Conservation (phyloP, 2,329 filamentous ascomycete genomes). For the Paraphaeosphaeria minitans region DNA sequence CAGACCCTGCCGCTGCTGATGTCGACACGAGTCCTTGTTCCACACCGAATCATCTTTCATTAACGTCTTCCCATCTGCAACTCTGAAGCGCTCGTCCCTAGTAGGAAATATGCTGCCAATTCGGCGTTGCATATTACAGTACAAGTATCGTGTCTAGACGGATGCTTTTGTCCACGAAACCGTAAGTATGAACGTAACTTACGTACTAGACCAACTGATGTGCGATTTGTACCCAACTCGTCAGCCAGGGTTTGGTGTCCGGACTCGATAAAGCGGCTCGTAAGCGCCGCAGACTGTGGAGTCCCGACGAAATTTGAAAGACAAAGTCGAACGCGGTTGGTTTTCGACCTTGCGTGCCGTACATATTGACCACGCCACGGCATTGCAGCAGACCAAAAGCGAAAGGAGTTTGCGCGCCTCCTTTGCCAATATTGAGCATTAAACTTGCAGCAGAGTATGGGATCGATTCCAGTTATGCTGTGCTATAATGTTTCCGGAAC, state of each 20-base stretch:
- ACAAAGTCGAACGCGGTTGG: background rate
- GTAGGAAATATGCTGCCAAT: conserved; percentile 45
- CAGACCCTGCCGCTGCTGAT: conserved; percentile 55
- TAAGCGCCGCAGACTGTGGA: conserved; percentile 14
- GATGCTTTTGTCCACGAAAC: conserved; percentile 56
- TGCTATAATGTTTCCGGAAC: too few species aligned
- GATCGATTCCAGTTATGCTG: too few species aligned
- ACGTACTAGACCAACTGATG: conserved; percentile 45
- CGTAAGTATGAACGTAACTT: conserved; percentile 47
- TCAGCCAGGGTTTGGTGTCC: conserved; percentile 27
- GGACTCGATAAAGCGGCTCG: conserved; percentile 18
- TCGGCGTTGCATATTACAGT: conserved; percentile 9
- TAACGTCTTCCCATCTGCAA: conserved; percentile 41
- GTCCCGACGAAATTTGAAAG: too few species aligned
- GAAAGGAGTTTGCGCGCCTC: background rate
- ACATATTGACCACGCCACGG: conserved; percentile 29
- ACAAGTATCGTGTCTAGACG: conserved; percentile 51
- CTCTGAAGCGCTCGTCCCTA: conserved; percentile 53
- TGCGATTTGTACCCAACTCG: conserved; percentile 38
- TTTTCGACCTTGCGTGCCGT: conserved; percentile 7
- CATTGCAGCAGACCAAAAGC: conserved; percentile 27
- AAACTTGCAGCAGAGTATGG: too few species aligned
- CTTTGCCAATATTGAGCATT: too few species aligned
- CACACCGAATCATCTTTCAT: conserved; percentile 46
- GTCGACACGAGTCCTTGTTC: conserved; percentile 58